These are phyloP conservation scores for Cutaneotrichosporon dermatis DNA, from an alignment of 1,284 basidiomycete genomes.

Conservation along the genomic window DNA sequence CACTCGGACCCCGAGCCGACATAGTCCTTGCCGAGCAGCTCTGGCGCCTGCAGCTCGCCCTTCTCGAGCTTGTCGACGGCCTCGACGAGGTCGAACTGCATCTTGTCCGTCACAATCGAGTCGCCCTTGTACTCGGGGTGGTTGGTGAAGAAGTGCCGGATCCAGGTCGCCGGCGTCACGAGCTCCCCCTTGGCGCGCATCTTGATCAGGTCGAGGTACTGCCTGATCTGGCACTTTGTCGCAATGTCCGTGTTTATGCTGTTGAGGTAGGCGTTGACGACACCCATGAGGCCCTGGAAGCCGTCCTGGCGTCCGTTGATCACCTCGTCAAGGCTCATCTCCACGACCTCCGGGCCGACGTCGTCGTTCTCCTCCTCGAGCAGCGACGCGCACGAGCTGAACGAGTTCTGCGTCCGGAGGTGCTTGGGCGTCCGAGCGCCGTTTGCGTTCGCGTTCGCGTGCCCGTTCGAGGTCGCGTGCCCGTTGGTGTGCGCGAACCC, in stretches of 20 bases:
- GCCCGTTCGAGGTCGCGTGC: neutral
- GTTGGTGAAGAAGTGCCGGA: constrained; percentile 79
- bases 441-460: neutral
- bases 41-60: constrained; percentile 61
- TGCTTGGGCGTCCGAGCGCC: constrained; percentile 1
- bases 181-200: constrained; percentile 76
- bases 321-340: constrained; percentile 89
- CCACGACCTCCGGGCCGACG: constrained; percentile 67
- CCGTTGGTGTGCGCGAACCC: constrained; percentile 14
- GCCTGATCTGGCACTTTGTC: constrained; percentile 63
- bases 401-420: constrained; percentile 9
- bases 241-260: constrained; percentile 72
- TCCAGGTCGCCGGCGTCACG: constrained; percentile 89
- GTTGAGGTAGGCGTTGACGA: constrained; percentile 82
- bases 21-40: constrained; percentile 54
- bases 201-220: constrained; percentile 75
- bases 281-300: constrained; percentile 80
- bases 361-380: constrained; percentile 25
- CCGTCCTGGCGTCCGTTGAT: constrained; percentile 72
- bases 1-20: constrained; percentile 28
- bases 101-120: constrained; percentile 81
- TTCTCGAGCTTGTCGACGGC: constrained; percentile 86
- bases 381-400: constrained; percentile 16
- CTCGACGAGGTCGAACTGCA: constrained; percentile 90
- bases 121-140: constrained; percentile 89